Conservation (phyloP, 2,329 filamentous ascomycete genomes). For the Curvularia hawaiiensis region DNA sequence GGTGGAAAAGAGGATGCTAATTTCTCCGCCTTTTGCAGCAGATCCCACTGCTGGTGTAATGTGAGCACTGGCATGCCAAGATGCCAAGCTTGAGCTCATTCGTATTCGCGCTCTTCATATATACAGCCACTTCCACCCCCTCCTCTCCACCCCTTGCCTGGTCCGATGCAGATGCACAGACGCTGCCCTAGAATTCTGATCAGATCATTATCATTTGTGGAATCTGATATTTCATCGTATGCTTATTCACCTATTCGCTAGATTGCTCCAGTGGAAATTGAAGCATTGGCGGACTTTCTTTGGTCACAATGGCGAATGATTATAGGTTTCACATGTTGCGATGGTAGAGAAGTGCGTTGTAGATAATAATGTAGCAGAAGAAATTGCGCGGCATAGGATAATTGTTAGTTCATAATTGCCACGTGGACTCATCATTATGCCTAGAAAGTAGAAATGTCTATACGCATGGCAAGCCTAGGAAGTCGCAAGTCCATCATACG, state of each 20-base stretch:
- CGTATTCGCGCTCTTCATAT: neutral
- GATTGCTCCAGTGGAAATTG: too few species aligned
- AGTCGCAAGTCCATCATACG: neutral
- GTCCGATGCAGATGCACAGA: neutral
- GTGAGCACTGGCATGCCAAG: neutral
- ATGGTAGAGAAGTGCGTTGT: too few species aligned
- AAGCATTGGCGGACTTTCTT: too few species aligned
- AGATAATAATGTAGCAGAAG: too few species aligned
- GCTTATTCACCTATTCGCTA: too few species aligned
- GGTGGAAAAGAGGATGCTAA: neutral
- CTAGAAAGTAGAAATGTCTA: too few species aligned
- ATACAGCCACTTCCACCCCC: neutral
- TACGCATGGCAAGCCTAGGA: neutral
- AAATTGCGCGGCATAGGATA: too few species aligned
- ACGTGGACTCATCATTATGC: too few species aligned
- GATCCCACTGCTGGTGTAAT: neutral
- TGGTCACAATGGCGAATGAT: too few species aligned
- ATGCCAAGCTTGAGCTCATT: neutral
- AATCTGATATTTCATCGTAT: neutral
- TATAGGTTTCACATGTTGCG: too few species aligned
- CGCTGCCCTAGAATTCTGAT: neutral
- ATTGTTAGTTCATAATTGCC: too few species aligned
- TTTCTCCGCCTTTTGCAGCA: neutral
- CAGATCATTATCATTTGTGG: neutral
- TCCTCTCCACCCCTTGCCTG: neutral